Conservation (phyloP, 2,329 filamentous ascomycete species). For the Diaporthe longicolla region DNA sequence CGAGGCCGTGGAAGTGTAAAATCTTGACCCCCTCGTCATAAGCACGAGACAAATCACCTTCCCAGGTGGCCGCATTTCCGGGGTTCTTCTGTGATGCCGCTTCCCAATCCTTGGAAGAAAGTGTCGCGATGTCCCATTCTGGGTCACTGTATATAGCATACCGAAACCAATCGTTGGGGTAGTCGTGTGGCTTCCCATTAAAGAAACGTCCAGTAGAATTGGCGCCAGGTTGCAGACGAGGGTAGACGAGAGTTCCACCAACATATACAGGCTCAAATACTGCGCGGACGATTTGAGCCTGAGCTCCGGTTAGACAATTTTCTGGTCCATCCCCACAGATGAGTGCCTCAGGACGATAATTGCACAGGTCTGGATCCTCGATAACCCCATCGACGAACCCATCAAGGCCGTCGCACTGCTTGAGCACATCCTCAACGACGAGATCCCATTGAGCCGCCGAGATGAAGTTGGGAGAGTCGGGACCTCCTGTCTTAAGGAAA, state of each 20-base stretch:
- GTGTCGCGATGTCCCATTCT: conserved; percentile 55
- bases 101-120: conserved; percentile 57
- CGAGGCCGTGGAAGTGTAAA: conserved; percentile 60
- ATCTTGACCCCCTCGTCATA: conserved; percentile 58
- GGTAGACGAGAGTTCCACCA: conserved; percentile 63
- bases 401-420: conserved; percentile 65
- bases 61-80: conserved; percentile 45
- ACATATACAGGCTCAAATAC: conserved; percentile 43
- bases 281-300: conserved; percentile 45
- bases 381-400: conserved; percentile 65
- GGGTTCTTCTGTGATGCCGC: conserved; percentile 44
- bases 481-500: conserved; percentile 61
- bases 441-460: conserved; percentile 54
- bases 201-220: conserved; percentile 56
- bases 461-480: conserved; percentile 54
- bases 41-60: conserved; percentile 55
- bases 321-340: conserved; percentile 38
- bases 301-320: conserved; percentile 54
- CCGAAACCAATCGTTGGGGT: conserved; percentile 62
- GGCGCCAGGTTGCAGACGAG: conserved; percentile 63
- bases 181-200: conserved; percentile 57
- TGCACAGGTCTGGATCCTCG: conserved; percentile 60
- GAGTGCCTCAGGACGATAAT: conserved; percentile 55
- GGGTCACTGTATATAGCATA: conserved; percentile 63
- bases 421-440: conserved; percentile 59